A percentile compares a stretch with the other conserved stretches of the same genome.
Conservation (phyloP, 2,329 filamentous ascomycete genomes). For the Aureobasidium lini region DNA sequence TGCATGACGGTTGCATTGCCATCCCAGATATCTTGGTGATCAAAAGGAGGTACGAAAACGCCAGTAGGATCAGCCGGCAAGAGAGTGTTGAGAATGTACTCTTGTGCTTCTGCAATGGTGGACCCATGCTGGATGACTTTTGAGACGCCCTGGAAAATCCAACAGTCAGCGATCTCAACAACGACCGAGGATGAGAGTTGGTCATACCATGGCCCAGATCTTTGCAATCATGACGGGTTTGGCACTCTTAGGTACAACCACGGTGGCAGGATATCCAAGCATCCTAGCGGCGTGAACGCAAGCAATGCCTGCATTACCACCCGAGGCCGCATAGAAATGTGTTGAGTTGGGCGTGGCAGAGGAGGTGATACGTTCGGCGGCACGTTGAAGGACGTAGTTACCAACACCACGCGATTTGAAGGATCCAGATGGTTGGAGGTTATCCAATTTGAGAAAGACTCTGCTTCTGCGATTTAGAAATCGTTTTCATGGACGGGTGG, state of each 20-base stretch:
- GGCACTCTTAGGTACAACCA: constrained; percentile 63
- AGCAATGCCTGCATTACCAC: constrained; percentile 79
- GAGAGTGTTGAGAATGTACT: constrained; percentile 44
- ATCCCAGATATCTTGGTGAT: constrained; percentile 60
- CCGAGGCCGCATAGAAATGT: constrained; percentile 74
- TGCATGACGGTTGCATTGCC: constrained; percentile 55
- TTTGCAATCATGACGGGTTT: constrained; percentile 65
- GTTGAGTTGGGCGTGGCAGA: constrained; percentile 30
- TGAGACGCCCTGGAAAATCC: constrained; percentile 42
- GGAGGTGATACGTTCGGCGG: constrained; percentile 34
- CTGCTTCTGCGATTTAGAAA: constrained; percentile 46
- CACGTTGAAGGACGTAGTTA: constrained; percentile 51
- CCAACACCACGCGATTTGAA: constrained; percentile 73
- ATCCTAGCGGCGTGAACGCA: constrained; percentile 64
- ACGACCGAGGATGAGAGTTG: background rate
- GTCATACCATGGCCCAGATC: constrained; percentile 50
- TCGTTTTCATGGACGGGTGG: background rate
- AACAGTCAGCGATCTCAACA: background rate
- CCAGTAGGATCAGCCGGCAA: constrained; percentile 26
- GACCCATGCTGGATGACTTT: constrained; percentile 63
- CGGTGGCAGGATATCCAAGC: constrained; percentile 60
- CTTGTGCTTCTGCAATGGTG: constrained; percentile 63
- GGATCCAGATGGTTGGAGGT: constrained; percentile 73
- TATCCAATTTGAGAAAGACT: constrained; percentile 79
- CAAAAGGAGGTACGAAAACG: constrained; percentile 64